Evolutionary conservation across 2,329 filamentous ascomycete species (phyloP).

Genomic region (Colletotrichum sp.): DNA sequence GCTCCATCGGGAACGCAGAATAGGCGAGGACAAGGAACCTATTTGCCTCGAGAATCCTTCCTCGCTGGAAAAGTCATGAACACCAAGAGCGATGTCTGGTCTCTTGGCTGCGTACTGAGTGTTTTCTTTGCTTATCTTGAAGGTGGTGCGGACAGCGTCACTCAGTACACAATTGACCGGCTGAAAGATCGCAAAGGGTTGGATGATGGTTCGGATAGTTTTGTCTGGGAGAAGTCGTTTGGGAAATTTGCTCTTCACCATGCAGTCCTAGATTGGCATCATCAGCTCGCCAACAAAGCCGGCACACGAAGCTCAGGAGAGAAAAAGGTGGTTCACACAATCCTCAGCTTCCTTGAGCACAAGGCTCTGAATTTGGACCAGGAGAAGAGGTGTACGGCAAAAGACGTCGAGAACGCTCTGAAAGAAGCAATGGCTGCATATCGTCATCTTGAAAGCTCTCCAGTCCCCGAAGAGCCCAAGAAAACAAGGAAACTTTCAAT

Average conservation of each 20-base stretch:
- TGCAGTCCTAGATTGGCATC: neutral
- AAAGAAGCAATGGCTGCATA: neutral
- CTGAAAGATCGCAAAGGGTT: neutral
- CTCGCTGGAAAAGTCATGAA: constrained; percentile 27
- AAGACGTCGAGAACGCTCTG: neutral
- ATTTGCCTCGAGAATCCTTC: constrained; percentile 6
- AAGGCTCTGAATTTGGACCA: neutral
- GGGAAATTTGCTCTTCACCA: neutral
- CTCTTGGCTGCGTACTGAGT: constrained; percentile 43
- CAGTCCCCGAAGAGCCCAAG: neutral
- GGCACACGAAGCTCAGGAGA: neutral
- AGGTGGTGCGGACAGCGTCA: constrained; percentile 12
- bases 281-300: neutral
- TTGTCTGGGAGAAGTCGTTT: neutral
- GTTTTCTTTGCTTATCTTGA: constrained; percentile 41
- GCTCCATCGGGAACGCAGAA: neutral
- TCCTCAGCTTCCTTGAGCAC: neutral
- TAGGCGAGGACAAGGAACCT: neutral
- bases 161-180: neutral
- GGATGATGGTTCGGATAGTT: neutral
- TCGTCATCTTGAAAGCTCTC: neutral
- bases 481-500: neutral
- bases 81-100: constrained; percentile 43
- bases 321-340: neutral
- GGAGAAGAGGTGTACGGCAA: neutral